Conservation (phyloP, 73 alveolate genomes). For the Paramecium caudatum region DNA sequence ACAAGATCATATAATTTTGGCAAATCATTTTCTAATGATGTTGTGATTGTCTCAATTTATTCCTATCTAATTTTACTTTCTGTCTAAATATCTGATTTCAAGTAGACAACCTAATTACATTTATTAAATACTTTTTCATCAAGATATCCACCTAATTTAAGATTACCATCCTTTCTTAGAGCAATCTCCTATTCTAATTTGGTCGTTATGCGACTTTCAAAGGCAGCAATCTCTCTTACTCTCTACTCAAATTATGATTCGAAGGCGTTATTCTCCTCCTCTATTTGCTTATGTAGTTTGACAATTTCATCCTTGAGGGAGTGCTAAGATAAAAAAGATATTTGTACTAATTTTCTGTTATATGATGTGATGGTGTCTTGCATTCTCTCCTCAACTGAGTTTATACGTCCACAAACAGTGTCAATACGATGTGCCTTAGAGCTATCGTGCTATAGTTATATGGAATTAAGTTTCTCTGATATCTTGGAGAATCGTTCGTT, state of each 20-base stretch:
- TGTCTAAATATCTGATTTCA: slow-evolving; percentile 74
- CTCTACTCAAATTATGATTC: slow-evolving; percentile 70
- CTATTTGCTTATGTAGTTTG: slow-evolving; percentile 64
- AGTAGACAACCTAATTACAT: slow-evolving; percentile 64
- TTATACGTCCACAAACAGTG: slow-evolving; percentile 65
- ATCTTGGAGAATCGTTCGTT: slow-evolving; percentile 77
- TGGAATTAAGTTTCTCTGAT: slow-evolving; percentile 71
- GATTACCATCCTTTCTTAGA: slow-evolving; percentile 74
- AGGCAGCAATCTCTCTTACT: slow-evolving; percentile 75
- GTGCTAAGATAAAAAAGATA: not conserved
- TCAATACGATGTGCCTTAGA: slow-evolving; percentile 77
- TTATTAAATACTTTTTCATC: slow-evolving; percentile 69
- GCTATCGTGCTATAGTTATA: slow-evolving; percentile 65
- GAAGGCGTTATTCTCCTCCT: slow-evolving; percentile 69
- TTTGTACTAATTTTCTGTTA: slow-evolving; percentile 51
- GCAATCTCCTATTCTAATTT: slow-evolving; percentile 75
- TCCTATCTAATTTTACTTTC: slow-evolving; percentile 76
- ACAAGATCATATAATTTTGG: slow-evolving; percentile 74
- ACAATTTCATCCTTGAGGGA: slow-evolving; percentile 74
- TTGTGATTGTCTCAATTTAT: slow-evolving; percentile 67
- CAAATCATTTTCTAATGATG: slow-evolving; percentile 75
- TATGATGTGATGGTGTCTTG: slow-evolving; percentile 65
- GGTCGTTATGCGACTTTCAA: slow-evolving; percentile 73
- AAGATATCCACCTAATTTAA: slow-evolving; percentile 54
- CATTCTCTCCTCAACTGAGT: slow-evolving; percentile 70